Evolutionary conservation across 352 stramenopile species (phyloP).

Genomic region (Globisporangium cylindrosporum): DNA sequence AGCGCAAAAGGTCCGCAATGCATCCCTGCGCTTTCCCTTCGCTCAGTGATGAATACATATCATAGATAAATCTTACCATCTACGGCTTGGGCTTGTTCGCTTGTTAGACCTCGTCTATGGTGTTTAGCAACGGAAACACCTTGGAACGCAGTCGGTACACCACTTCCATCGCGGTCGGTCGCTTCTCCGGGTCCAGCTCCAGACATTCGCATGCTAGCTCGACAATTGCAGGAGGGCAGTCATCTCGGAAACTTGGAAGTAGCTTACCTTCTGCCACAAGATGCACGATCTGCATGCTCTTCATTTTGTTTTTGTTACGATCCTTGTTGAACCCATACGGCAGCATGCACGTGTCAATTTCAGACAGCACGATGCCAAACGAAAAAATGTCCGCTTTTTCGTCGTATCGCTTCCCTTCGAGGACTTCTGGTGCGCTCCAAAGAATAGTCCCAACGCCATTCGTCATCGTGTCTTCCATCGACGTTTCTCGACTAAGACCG

Average conservation of each 20-base stretch:
- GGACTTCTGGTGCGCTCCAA: slow-evolving; percentile 67
- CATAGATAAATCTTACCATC: slow-evolving; percentile 13
- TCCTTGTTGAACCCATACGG: slow-evolving; percentile 67
- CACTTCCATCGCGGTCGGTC: slow-evolving; percentile 68
- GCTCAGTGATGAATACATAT: slow-evolving; percentile 7
- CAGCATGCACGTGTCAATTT: slow-evolving; percentile 75
- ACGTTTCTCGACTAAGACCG: slow-evolving; percentile 61
- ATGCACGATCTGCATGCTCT: slow-evolving; percentile 83
- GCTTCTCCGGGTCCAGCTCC: slow-evolving; percentile 53
- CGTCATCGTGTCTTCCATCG: slow-evolving; percentile 72
- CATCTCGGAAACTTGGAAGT: slow-evolving; percentile 66
- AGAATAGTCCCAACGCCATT: slow-evolving; percentile 74
- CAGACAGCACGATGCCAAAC: slow-evolving; percentile 67
- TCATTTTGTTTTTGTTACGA: slow-evolving; percentile 56
- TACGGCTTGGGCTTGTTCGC: background rate
- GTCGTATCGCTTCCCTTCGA: slow-evolving; percentile 72
- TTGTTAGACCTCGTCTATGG: slow-evolving; percentile 1
- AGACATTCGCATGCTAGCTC: slow-evolving; percentile 58
- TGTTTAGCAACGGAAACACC: slow-evolving; percentile 37
- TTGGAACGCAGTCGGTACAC: slow-evolving; percentile 58
- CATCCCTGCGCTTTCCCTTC: background rate
- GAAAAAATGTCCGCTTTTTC: slow-evolving; percentile 81
- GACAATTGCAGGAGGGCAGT: slow-evolving; percentile 51
- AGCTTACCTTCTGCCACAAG: slow-evolving; percentile 75
- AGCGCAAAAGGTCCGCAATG: background rate